Base-by-base conservation (phyloP, 805 yeast genomes). In the Saccharomycopsis babjevae region DNA sequence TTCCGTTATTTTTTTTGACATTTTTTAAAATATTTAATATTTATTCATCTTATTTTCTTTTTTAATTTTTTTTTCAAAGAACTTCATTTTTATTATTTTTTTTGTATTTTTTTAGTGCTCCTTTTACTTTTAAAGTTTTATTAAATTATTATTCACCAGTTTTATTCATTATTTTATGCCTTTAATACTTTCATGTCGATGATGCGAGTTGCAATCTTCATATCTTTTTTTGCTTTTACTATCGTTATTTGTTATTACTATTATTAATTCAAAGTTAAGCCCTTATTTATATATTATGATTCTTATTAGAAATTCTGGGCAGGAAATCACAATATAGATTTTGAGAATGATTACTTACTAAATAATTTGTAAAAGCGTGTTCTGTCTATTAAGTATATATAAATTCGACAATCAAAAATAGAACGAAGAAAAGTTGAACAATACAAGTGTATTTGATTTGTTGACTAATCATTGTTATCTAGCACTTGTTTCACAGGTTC, bases 401-500 rank as follows among this genome's bases (percentile, higher is more conserved):
- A 20, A 13, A 18, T 6, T n/a, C 5, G 16, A 46, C 13, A 25
- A 43, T 10, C 20, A 43, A 43, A 18, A 43, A 43, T 2, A 4
- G 13, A 13, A 43, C 10, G 18, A 42, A 22, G 28, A 22, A 46
- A 46, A 46, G 32, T 13, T n/a, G 18, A 42, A 11, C 13, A 18
- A 28, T 28, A 28, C 32, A 18, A 1, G 28, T 18, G 28, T 18
- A 42, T 5, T 42, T 42, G 20, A 20, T 3, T 28, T 43, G 5
- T 13, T 22, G 10, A 42, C 32, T 46, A 55, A 36, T 56, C 56
- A 22, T 52, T 18, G 50, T 60, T 60, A 30, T 42, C 63, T 61
- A 62, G 60, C 43, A 93, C 97, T 74, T 88, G 91, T 72, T 92
- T 91, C 57, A 93, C 98, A 1, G 98, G 97, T 72, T 93, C 98